These are phyloP conservation scores for Arxiozyma heterogenica DNA, from an alignment of 1,139 yeast species.

Conservation along the genomic window DNA sequence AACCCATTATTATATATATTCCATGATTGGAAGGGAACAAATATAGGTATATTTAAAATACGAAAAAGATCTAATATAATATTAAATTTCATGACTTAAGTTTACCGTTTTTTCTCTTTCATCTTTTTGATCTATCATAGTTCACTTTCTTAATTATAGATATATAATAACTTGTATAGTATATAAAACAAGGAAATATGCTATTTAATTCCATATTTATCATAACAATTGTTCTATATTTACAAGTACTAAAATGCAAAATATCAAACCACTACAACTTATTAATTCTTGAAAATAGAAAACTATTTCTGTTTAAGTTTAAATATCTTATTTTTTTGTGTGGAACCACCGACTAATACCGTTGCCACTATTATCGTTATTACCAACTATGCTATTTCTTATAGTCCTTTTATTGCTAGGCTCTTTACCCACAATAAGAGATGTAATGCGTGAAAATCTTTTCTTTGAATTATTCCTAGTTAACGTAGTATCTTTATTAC, in stretches of 20 bases:
- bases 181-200: no score
- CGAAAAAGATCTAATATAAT: no score
- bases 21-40: no score
- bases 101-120: no score
- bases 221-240: not conserved
- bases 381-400: not conserved
- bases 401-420: not conserved
- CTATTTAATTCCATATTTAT: no score
- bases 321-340: not conserved
- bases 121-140: no score
- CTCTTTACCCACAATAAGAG: slow-evolving; percentile 1
- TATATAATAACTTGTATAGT: not conserved
- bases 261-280: no score
- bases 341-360: slow-evolving; percentile 1
- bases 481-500: not conserved
- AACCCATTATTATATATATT: no score
- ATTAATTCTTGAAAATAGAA: no score
- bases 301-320: not conserved
- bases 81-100: no score
- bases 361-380: not conserved
- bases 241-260: not conserved
- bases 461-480: not conserved
- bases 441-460: slow-evolving; percentile 1
- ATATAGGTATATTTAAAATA: no score
- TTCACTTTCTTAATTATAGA: no score